Base-by-base conservation (phyloP, 495 filamentous ascomycete genomes). In the Penicillium subrubescens region DNA sequence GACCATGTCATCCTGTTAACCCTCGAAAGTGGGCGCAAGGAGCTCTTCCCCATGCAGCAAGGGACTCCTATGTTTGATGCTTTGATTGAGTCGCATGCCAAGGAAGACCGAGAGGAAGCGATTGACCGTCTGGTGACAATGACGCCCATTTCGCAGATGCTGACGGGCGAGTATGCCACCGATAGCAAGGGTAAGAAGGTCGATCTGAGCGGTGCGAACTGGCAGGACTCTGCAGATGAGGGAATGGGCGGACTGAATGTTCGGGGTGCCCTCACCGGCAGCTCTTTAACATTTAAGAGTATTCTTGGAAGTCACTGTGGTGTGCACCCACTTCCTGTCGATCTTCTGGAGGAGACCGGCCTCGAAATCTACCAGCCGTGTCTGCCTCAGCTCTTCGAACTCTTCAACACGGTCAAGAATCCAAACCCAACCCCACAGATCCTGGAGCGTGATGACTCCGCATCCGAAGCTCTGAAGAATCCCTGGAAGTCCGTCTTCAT, bases 331-430 rank as follows among this genome's bases (percentile, higher is more conserved):
- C 70, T 83, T 17, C 76, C 79, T 5, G 81, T 82, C 4, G 81
- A 83, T 59, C 74, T 83, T 41, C 61, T 80, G 46, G 77, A 81
- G 52, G 81, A 83, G 61, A 66, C 75, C 3, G 56, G 60, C 37
- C 69, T 75, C 7, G 75, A 80, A 21, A 79, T 81, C 34, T 83
- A 83, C 56, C 80, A 83, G 61, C 80, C 80, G 1, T 83, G 80
- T 60, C 61, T 82, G 15, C 75, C 80, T 11, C 80, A 82, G 48
- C 72, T 83, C 14, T 70, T 83, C 19, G 71, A 78, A n/a, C 57
- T 77, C 27, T 81, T 81, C 66, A 82, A 82, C 53, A 43, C 66
- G 44, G 69, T 71, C 19, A 81, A 75, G 41, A 14, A 33, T 34
- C 50, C 58, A 25, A 11, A 33, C 39, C 44, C 58, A 5, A 11